Base-by-base conservation (phyloP, 2,329 filamentous ascomycete species). In the Ophiostoma piceae region DNA sequence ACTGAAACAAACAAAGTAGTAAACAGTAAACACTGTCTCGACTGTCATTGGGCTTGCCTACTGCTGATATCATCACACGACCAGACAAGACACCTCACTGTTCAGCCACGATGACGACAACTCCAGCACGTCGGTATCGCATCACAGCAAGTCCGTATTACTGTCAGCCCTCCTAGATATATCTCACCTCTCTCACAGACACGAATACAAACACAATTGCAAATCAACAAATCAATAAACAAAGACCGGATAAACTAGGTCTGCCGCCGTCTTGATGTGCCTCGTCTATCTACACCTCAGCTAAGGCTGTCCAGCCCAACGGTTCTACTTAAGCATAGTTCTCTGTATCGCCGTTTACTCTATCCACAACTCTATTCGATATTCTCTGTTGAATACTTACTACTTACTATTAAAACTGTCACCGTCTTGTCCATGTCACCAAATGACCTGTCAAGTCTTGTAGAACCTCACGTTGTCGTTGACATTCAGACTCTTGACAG, bases 361-460 rank as follows among this genome's bases (percentile, higher is more conserved):
- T 47, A 29, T 35, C 26, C 26, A 29, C 35, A 35, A 35, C 51
- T 57, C 51, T 29, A 26, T 57, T 26, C 19, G 12, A 16, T 8
- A 6, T 47, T 7, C 43, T n/a, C 16, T 7, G 16, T 14, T 43
- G 14, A 16, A 43, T 43, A 43, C 16, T 43, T 14, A 43, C 12
- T 43, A 14, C 41, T 29, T 29, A 29, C 19, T 7, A 19, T 8
- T 57, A 5, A 11, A 57, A 12, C n/a, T 57, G n/a, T 11, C 51
- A 26, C 16, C 26, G n/a, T 26, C 26, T 60, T 62, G n/a, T 1
- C 3, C 4, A 29, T 62, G 57, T 35, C 35, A 32, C 57, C 57
- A 29, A 35, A 62, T 19, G 26, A 19, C 57, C 57, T 62, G 57
- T 62, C 57, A 62, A 22, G 51, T 22, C 32, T 37, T 41, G 68